Percentiles rank a stretch among this genome's conserved stretches.
Evolutionary conservation across 1,284 basidiomycete species (phyloP).

Genomic region (Clitocybe nebularis): DNA sequence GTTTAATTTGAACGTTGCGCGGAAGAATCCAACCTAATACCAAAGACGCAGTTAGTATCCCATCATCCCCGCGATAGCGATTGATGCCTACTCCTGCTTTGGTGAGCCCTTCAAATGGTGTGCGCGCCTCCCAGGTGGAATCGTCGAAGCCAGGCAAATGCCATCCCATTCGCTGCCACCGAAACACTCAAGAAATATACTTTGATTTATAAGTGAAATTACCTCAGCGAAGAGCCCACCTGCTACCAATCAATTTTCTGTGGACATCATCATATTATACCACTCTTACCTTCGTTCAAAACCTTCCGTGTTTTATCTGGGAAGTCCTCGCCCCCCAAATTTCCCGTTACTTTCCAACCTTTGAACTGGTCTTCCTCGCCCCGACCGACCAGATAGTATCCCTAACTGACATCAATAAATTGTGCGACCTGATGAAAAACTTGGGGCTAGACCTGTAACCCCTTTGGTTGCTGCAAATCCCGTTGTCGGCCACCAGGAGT

Average conservation of each 20-base stretch:
- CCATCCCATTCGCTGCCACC: slow-evolving; percentile 17
- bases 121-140: slow-evolving; percentile 15
- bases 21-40: slow-evolving; percentile 17
- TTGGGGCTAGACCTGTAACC: slow-evolving; percentile 10
- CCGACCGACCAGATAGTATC: slow-evolving; percentile 16
- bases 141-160: slow-evolving; percentile 21
- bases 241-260: no score
- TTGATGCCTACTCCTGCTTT: slow-evolving; percentile 15
- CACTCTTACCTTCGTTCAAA: slow-evolving; percentile 14
- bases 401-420: slow-evolving; percentile 2
- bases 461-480: slow-evolving; percentile 17
- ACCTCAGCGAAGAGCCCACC: slow-evolving; percentile 18
- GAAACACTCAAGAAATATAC: background rate
- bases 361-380: slow-evolving; percentile 11
- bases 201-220: background rate
- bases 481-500: slow-evolving; percentile 16
- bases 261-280: background rate
- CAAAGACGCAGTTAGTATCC: no score
- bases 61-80: no score
- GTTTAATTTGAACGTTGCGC: slow-evolving; percentile 14
- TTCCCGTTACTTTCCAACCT: slow-evolving; percentile 14
- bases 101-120: slow-evolving; percentile 13
- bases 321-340: slow-evolving; percentile 14
- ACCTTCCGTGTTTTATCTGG: slow-evolving; percentile 16
- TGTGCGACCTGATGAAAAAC: background rate